Conservation (phyloP, 2,329 filamentous ascomycete species). For the Pyrenophora seminiperda region DNA sequence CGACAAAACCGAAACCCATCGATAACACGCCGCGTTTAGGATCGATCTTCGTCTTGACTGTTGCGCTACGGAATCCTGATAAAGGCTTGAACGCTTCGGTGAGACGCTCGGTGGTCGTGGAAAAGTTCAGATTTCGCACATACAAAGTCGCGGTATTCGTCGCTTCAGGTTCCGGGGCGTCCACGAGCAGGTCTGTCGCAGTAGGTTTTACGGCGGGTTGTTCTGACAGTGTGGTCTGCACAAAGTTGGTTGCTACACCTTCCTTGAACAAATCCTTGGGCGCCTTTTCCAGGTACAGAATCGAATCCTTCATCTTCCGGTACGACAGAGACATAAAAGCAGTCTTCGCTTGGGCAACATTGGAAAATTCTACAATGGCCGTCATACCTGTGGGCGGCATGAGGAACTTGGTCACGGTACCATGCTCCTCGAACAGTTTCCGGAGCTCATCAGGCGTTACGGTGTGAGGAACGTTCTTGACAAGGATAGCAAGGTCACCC, state of each 20-base stretch:
- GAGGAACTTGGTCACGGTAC: constrained; percentile 77
- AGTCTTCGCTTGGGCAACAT: constrained; percentile 76
- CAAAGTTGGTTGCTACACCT: constrained; percentile 36
- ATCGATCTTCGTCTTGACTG: constrained; percentile 91
- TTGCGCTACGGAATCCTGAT: constrained; percentile 85
- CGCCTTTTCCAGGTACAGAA: constrained; percentile 91
- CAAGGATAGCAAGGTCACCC: constrained; percentile 83
- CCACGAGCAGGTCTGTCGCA: constrained; percentile 70
- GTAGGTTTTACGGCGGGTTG: constrained; percentile 61
- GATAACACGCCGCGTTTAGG: constrained; percentile 90
- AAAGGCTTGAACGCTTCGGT: constrained; percentile 78
- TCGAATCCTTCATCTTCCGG: constrained; percentile 85
- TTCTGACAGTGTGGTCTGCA: constrained; percentile 35
- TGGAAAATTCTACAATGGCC: constrained; percentile 86
- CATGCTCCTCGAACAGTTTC: constrained; percentile 83
- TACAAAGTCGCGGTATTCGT: constrained; percentile 81
- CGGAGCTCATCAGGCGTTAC: constrained; percentile 79
- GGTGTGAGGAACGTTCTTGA: constrained; percentile 93
- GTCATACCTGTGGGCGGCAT: constrained; percentile 94
- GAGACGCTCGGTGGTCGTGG: constrained; percentile 77
- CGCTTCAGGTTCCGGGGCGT: constrained; percentile 58
- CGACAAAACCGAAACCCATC: constrained; percentile 93
- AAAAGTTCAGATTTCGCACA: constrained; percentile 92
- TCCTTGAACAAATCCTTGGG: constrained; percentile 76
- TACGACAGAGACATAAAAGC: constrained; percentile 88